Conservation (phyloP, 2,329 filamentous ascomycete genomes). For the Cucurbitaria berberidis region DNA sequence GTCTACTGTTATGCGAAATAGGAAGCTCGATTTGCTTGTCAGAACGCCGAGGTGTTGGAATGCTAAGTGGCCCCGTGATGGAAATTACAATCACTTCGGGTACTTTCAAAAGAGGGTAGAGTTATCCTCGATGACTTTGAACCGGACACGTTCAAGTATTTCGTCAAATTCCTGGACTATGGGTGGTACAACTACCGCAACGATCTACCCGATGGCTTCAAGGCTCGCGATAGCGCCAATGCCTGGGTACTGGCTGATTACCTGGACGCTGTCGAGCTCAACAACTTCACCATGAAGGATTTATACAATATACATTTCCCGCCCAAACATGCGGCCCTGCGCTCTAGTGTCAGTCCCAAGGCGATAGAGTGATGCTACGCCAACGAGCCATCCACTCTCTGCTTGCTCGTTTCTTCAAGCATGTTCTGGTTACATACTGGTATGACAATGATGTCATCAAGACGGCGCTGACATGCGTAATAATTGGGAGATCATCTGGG, state of each 20-base stretch:
- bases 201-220: not conserved
- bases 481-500: not conserved
- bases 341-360: not conserved
- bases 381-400: not conserved
- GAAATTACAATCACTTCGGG: not conserved
- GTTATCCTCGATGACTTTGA: conserved; percentile 2
- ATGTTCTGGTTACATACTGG: not conserved
- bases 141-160: conserved; percentile 5
- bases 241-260: conserved; percentile 18
- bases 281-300: conserved; percentile 1
- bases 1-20: not conserved
- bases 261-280: conserved; percentile 8
- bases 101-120: not conserved
- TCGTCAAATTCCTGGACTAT: conserved; percentile 11
- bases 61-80: too few species aligned
- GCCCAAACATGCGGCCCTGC: not conserved
- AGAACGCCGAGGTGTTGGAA: too few species aligned
- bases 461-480: not conserved
- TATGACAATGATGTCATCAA: not conserved
- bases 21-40: not conserved
- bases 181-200: conserved; percentile 1
- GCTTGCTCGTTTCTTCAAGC: not conserved
- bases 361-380: not conserved
- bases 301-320: not conserved
- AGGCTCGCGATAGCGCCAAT: conserved; percentile 2